Conservation (phyloP, 2,329 filamentous ascomycete species). For the Dothideomycetes sp. region DNA sequence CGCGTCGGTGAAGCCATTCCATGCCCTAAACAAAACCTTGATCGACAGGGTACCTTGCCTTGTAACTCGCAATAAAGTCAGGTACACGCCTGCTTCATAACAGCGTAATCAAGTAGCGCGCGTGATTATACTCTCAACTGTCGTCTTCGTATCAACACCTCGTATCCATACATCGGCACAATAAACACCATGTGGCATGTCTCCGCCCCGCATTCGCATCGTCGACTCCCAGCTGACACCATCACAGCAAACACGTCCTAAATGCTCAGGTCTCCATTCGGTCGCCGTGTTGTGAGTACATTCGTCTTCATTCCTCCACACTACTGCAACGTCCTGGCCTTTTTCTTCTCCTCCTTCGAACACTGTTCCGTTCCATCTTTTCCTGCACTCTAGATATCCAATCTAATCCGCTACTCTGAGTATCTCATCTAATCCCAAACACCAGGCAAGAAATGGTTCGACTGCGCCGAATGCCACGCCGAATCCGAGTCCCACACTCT, state of each 20-base stretch:
- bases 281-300: constrained; percentile 85
- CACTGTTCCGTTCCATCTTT: too few relatives aligned
- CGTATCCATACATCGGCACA: background rate
- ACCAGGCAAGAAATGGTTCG: constrained; percentile 90
- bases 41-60: too few relatives aligned
- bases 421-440: constrained; percentile 6
- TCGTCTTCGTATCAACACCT: background rate
- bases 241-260: constrained; percentile 80
- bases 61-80: too few relatives aligned
- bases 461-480: constrained; percentile 88
- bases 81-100: too few relatives aligned
- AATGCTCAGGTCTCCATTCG: constrained; percentile 97
- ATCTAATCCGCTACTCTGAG: constrained; percentile 1
- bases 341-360: too few relatives aligned
- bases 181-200: constrained; percentile 19
- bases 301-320: too few relatives aligned
- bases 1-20: too few relatives aligned
- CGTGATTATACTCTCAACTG: too few relatives aligned
- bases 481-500: constrained; percentile 69
- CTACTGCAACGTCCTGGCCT: too few relatives aligned
- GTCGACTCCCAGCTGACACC: constrained; percentile 2
- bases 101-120: too few relatives aligned
- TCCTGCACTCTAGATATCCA: background rate
- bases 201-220: background rate
- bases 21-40: too few relatives aligned